Conservation (phyloP, 2,329 filamentous ascomycete species). For the Aspergillus arachidicola region DNA sequence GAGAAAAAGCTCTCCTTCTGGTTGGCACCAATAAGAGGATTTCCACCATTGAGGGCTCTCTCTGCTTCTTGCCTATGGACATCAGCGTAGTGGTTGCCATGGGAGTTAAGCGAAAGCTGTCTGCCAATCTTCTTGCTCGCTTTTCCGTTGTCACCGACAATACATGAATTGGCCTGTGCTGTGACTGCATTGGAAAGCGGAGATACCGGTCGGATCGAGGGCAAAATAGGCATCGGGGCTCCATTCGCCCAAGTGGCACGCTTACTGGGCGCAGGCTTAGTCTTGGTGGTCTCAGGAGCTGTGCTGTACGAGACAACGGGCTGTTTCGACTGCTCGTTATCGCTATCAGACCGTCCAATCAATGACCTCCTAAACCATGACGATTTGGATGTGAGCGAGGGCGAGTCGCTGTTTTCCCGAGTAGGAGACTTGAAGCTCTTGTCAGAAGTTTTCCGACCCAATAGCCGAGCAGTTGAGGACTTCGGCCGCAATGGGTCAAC, state of each 20-base stretch:
- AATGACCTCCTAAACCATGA: constrained; percentile 98
- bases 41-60: constrained; percentile 79
- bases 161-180: constrained; percentile 76
- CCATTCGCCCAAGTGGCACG: constrained; percentile 93
- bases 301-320: constrained; percentile 46
- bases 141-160: constrained; percentile 64
- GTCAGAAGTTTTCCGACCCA: constrained; percentile 89
- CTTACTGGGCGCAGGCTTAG: constrained; percentile 68
- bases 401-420: constrained; percentile 63
- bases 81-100: constrained; percentile 90
- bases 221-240: constrained; percentile 88
- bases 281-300: constrained; percentile 50
- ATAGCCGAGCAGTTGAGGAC: constrained; percentile 78
- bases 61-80: constrained; percentile 89
- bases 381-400: constrained; percentile 73
- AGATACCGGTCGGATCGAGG: constrained; percentile 91
- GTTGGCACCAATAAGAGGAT: constrained; percentile 71
- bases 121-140: constrained; percentile 85
- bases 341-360: constrained; percentile 74
- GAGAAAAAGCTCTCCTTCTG: constrained; percentile 98
- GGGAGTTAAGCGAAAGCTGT: constrained; percentile 88
- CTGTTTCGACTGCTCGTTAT: constrained; percentile 43
- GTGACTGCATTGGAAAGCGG: constrained; percentile 94
- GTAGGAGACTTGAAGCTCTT: constrained; percentile 64
- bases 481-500: constrained; percentile 91